Conservation (phyloP, 768 basidiomycete species). For the Psilocybe subaeruginosa region DNA sequence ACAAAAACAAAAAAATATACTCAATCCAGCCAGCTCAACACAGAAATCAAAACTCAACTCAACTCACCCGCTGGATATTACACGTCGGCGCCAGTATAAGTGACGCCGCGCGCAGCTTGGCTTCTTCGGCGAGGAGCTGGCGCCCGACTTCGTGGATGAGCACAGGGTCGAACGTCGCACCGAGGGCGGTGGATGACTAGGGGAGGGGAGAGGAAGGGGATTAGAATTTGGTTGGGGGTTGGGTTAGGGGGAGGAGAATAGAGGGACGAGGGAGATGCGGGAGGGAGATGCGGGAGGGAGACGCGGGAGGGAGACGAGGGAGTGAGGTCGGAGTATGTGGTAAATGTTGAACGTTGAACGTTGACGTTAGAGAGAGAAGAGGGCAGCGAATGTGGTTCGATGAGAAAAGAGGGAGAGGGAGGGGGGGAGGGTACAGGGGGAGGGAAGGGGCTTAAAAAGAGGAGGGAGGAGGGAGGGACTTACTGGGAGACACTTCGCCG, state of each 20-base stretch:
- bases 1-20: constrained; percentile 5
- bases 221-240: too few relatives aligned
- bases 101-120: constrained; percentile 70
- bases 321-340: too few relatives aligned
- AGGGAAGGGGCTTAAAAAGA: not conserved
- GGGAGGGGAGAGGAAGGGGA: not conserved
- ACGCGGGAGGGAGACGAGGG: too few relatives aligned
- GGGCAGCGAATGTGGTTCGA: too few relatives aligned
- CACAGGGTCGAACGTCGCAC: constrained; percentile 72
- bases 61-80: constrained; percentile 76
- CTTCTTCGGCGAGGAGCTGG: constrained; percentile 70
- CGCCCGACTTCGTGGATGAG: constrained; percentile 65
- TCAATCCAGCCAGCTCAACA: too few relatives aligned
- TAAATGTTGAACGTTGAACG: too few relatives aligned
- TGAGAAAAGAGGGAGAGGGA: too few relatives aligned
- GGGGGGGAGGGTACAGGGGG: not conserved
- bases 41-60: not conserved
- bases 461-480: constrained; percentile 17
- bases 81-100: constrained; percentile 80
- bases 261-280: too few relatives aligned
- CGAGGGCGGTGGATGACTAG: constrained; percentile 71
- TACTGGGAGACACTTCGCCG: constrained; percentile 77
- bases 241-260: too few relatives aligned
- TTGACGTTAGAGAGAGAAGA: too few relatives aligned
- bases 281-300: too few relatives aligned